Evolutionary conservation across 345 rosid genomes (phyloP), one percentile per base, ranked within the genome.

Genomic region (Euphorbia pulcherrima): DNA sequence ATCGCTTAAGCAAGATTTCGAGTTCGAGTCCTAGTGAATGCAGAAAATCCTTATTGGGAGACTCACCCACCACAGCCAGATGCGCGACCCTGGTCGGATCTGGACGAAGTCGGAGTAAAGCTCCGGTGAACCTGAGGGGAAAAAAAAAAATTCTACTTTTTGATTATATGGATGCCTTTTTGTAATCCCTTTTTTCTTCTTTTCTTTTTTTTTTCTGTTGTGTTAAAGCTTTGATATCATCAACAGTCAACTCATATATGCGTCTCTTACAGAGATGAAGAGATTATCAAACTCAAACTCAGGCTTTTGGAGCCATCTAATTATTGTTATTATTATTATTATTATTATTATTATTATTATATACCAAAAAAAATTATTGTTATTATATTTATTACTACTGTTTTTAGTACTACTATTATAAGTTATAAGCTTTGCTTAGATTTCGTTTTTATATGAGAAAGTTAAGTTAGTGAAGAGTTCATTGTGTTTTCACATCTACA

Each of bases 221-320:
- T 40, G 55, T 44, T 35, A 55, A 60, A 35, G 63, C 47, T 69
- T 68, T 56, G 41, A 69, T 68, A 71, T 63, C 16, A 27, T 40
- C 50, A 69, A 20, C 72, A 37, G 75, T 66, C 68, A 62, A 69
- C 78, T 59, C 54, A 55, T 65, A 24, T 26, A 41, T 23, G 51
- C 13, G 52, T 52, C 51, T 23, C 63, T 64, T 56, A 64, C 71
- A 71, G 60, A 54, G 66, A 40, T 64, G 46, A 68, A 72, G 63
- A 50, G 61, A 61, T 61, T 30, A 65, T 50, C 24, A 50, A n/a
- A 1, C 28, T 21, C 8, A 11, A 50, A 8, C 10, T 54, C 37
- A 35, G 56, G 28, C 23, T 52, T 62, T 62, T 44, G 39, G 67
- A 44, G 12, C 0, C 17, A 62, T 27, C 57, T 53, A 3, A 53